Conservation (phyloP, 2,329 filamentous ascomycete genomes). For the Ophiostoma sp. region DNA sequence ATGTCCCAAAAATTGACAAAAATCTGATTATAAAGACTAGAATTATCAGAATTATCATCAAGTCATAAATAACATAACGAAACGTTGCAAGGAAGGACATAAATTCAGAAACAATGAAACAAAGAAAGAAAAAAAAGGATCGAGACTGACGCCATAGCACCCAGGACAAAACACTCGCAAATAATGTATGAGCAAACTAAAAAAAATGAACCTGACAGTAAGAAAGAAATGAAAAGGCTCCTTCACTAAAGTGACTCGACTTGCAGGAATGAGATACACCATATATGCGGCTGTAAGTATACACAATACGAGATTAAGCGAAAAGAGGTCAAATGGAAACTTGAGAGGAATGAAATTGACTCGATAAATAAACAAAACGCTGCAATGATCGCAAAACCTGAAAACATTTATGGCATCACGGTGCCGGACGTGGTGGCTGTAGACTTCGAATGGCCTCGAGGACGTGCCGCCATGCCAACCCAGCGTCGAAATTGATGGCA, state of each 20-base stretch:
- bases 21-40: background rate
- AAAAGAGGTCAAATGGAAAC: background rate
- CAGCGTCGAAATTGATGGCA: slow-evolving; percentile 24
- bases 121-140: no score
- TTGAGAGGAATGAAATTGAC: background rate
- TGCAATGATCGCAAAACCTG: no score
- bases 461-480: slow-evolving; percentile 24
- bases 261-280: no score
- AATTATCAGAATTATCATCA: no score
- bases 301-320: no score
- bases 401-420: background rate
- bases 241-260: no score
- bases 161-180: background rate
- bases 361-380: background rate
- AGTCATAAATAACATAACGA: no score
- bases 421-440: background rate
- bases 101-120: background rate
- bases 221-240: background rate
- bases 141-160: background rate
- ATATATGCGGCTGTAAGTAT: no score
- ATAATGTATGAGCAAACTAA: background rate
- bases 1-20: no score
- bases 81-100: background rate
- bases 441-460: slow-evolving; percentile 21
- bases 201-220: background rate